These are phyloP conservation scores for Xylaria bambusicola DNA, from an alignment of 495 filamentous ascomycete genomes.

Conservation along the genomic window DNA sequence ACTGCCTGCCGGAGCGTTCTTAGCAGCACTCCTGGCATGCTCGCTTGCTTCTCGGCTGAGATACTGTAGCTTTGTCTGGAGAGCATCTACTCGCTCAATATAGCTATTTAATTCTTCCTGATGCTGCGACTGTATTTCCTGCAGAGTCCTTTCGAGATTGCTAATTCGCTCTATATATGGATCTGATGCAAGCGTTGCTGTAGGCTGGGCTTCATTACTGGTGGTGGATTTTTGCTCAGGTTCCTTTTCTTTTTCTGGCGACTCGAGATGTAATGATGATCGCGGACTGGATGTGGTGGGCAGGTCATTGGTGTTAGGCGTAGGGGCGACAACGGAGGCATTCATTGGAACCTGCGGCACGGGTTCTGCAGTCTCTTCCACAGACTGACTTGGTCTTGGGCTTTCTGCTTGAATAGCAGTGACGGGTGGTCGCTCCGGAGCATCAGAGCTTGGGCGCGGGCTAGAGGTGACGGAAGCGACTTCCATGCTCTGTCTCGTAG, in stretches of 20 bases:
- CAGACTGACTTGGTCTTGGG: constrained; percentile 14
- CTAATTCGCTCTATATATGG: constrained; percentile 43
- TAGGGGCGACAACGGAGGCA: not conserved
- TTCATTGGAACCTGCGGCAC: not conserved
- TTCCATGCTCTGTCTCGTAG: constrained; percentile 25
- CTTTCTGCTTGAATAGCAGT: constrained; percentile 2
- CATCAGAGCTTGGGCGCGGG: constrained; percentile 30
- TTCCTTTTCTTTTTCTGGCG: constrained; percentile 6
- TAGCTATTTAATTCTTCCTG: constrained; percentile 81
- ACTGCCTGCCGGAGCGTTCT: constrained; percentile 62
- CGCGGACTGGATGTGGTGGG: not conserved
- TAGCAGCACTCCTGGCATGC: constrained; percentile 64
- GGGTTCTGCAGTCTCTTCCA: constrained; percentile 6
- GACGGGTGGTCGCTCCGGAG: not conserved
- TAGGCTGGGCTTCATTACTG: not conserved
- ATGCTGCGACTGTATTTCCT: constrained; percentile 61
- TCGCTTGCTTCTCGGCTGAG: constrained; percentile 77
- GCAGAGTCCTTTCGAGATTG: constrained; percentile 58
- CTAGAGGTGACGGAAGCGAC: constrained; percentile 23
- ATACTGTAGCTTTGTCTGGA: constrained; percentile 88
- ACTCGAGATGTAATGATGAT: constrained; percentile 13
- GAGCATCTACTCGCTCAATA: constrained; percentile 87
- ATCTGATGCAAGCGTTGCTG: not conserved
- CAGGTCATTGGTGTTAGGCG: constrained; percentile 8
- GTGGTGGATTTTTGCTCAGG: not conserved